These are phyloP conservation scores for Pestalotiopsis sp. DNA, from an alignment of 2,329 filamentous ascomycete species.

Conservation along the genomic window DNA sequence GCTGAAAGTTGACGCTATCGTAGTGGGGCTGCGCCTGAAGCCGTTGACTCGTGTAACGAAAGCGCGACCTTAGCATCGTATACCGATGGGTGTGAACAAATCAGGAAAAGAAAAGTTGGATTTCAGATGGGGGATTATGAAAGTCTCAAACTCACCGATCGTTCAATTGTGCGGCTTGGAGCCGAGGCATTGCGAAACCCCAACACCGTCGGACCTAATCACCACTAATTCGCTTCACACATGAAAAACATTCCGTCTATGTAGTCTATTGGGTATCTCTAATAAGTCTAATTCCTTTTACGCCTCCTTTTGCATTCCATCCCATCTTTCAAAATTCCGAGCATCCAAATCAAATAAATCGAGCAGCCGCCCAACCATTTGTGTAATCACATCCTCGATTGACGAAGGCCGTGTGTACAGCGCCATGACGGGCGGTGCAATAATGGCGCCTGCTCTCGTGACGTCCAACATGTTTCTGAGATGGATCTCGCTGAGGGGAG, in stretches of 20 bases:
- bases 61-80: background rate
- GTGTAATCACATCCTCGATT: constrained; percentile 45
- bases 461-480: constrained; percentile 47
- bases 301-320: constrained; percentile 20
- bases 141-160: too few species aligned
- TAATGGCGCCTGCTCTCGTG: constrained; percentile 39
- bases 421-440: constrained; percentile 47
- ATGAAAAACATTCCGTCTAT: background rate
- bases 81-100: background rate
- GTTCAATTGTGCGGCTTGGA: too few species aligned
- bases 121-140: too few species aligned
- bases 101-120: background rate
- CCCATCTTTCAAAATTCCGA: constrained; percentile 42
- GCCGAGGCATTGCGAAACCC: too few species aligned
- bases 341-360: constrained; percentile 47
- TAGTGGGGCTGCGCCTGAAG: background rate
- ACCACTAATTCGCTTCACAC: background rate
- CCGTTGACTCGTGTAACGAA: background rate
- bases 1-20: background rate
- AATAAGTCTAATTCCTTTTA: background rate
- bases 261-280: background rate
- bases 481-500: constrained; percentile 50
- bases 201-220: background rate
- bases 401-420: constrained; percentile 44
- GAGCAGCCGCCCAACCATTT: constrained; percentile 49